Base-by-base conservation (phyloP, 805 yeast species). In the Sungouiella blattae region DNA sequence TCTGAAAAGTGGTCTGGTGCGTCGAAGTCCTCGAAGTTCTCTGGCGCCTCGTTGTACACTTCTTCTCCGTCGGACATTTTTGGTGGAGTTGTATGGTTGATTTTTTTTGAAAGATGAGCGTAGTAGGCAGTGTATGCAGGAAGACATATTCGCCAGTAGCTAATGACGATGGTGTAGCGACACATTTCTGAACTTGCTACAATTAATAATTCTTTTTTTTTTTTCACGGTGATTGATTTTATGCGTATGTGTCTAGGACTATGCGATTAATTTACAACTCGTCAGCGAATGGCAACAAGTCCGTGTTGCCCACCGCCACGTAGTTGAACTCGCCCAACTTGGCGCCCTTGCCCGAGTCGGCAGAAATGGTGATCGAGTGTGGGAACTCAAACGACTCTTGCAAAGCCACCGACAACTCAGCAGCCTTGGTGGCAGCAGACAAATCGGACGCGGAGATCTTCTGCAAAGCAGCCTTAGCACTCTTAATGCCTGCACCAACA, bases 261-360 rank as follows among this genome's bases (percentile, higher is more conserved):
- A 39, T 40, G 50, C 37, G 37, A 42, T 33, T 26, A 26, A 20
- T 34, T 49, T 83, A 85, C 67, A 91, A 81, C 71, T 93, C 96
- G 64, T 84, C 88, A 54, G 83, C 82, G 64, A 73, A 84, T 56
- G 98, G 97, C 69, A 91, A 78, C 48, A 78, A 79, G 58, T 80
- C 82, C 43, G 83, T 78, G 64, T 87, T 83, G 67, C 98, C 98
- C 44, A 87, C 81, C 45, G 93, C 96, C 47, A 83, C 93, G 57
- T 84, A 81, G 71, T 82, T 87, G 71, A 80, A 81, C 30, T 36
- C 44, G 46, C 73, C 73, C 42, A 83, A 52, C 55, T 75, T 69
- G 40, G 49, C 57, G 30, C 57, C 53, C 45, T 55, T 47, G 33
- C 58, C 64, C 32, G 60, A 55, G 33, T 62, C 57, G 29, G 64